Evolutionary conservation across 1,284 basidiomycete genomes (phyloP), one percentile per base, ranked within the genome.

Genomic region (Sanguinoderma infundibulare): DNA sequence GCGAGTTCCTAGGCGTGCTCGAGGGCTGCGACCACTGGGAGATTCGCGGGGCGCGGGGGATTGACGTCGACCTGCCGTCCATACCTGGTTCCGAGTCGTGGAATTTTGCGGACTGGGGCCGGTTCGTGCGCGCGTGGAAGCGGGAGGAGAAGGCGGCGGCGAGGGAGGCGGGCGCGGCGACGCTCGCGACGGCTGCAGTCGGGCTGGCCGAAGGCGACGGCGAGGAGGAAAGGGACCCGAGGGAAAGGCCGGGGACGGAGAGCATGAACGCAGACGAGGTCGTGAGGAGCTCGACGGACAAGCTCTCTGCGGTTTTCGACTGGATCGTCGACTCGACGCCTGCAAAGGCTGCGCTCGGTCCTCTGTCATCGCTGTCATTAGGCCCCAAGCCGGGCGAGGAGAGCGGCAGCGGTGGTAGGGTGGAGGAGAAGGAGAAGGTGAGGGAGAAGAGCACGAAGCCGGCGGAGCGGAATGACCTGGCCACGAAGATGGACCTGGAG

Each of bases 1-100:
- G 96, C 26, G 93, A 96, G 71, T 97, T 95, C 75, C 77, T 99
- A 17, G 97, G 97, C 5, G 87, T 89, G 22, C 82, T 99, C 72
- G 93, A 98, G 65, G 91, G 90, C 2, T 92, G 89, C 68, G 96
- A 99, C 79, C 98, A 99, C 73, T 99, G 98, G 98, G 94, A 98
- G 70, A 83, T 98, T 70, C 81, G 98, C 59, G 98, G 98, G 0
- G 90, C 90, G 2, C 73, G 86, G 20, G 89, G 91, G 55, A 79
- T 88, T 57, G 83, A 82, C 42, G 79, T 89, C 0, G 87, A 90
- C 64, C 66, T 89, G 15, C 81, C 85, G 0, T 66, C 69, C n/a
- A 62, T 71, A 4, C 80, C 81, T 4, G 77, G 85, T 34, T 80
- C 81, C 3, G 65, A 87, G 49, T 81, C 81, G 3, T 89, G 87